Percentiles rank a stretch among this genome's conserved stretches.
Conservation (phyloP, 192 early-diverging fungal genomes). For the Coemansia guatemalensis region DNA sequence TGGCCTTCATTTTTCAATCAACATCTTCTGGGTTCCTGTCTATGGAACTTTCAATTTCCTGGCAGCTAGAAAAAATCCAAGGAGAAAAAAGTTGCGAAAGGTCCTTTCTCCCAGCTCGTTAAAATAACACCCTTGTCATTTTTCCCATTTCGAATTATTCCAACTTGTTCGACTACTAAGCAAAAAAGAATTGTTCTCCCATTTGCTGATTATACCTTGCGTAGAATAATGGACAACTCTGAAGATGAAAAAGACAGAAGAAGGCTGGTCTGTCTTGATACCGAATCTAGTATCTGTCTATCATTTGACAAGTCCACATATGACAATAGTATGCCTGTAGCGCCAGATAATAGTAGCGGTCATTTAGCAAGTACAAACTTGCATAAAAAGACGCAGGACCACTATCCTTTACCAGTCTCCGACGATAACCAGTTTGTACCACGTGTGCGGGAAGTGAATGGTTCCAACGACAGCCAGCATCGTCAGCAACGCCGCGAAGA, state of each 20-base stretch:
- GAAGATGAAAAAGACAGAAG: constrained; percentile 12
- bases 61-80: not conserved
- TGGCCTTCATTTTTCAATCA: constrained; percentile 6
- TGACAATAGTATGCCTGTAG: not conserved
- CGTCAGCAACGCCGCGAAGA: not conserved
- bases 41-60: not conserved
- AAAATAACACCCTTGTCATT: not conserved
- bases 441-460: constrained; percentile 27
- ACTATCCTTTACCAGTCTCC: constrained; percentile 10
- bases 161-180: not conserved
- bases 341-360: not conserved
- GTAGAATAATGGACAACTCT: constrained; percentile 5
- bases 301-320: constrained; percentile 29
- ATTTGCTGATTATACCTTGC: not conserved
- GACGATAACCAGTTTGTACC: constrained; percentile 33
- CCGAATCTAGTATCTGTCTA: constrained; percentile 36
- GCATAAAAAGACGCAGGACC: not conserved
- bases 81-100: constrained; percentile 3
- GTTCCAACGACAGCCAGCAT: constrained; percentile 45
- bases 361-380: not conserved
- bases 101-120: not conserved
- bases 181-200: not conserved
- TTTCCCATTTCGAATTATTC: not conserved
- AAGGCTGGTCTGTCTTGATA: constrained; percentile 31
- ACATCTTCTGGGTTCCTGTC: not conserved